These are phyloP conservation scores for Talaromyces wortmannii DNA, from an alignment of 495 filamentous ascomycete species.

Conservation along the genomic window DNA sequence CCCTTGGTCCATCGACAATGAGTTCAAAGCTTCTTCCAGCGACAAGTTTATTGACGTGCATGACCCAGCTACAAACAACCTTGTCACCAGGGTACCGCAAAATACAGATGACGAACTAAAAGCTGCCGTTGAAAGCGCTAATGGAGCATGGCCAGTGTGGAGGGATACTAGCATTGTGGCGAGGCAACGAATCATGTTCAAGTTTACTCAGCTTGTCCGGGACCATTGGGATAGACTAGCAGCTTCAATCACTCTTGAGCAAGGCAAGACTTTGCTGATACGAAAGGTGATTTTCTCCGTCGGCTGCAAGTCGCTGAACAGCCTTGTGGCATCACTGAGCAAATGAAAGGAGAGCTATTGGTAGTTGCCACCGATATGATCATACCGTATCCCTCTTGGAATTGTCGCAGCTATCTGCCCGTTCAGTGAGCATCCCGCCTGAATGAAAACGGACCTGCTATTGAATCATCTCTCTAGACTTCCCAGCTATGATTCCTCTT, in stretches of 20 bases:
- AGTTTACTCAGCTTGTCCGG: conserved; percentile 67
- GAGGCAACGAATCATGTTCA: conserved; percentile 86
- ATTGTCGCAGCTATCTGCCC: conserved; percentile 85
- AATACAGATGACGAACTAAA: conserved; percentile 69
- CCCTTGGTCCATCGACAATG: conserved; percentile 35
- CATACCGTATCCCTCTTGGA: conserved; percentile 73
- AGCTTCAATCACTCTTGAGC: conserved; percentile 82
- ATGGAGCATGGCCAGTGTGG: conserved; percentile 74
- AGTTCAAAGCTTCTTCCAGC: conserved; percentile 72
- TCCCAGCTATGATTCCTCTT: background rate
- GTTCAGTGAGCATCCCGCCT: conserved; percentile 32
- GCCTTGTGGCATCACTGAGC: conserved; percentile 73
- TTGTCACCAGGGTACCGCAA: conserved; percentile 82
- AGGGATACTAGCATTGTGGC: conserved; percentile 61
- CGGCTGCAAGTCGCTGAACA: conserved; percentile 85
- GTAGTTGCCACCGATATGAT: conserved; percentile 87
- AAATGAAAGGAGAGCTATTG: conserved; percentile 76
- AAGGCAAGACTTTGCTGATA: conserved; percentile 89
- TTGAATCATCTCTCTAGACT: background rate
- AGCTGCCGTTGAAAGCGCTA: conserved; percentile 68
- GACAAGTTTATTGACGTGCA: conserved; percentile 82
- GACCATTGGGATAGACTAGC: conserved; percentile 84
- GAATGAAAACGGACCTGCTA: background rate
- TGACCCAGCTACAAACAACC: conserved; percentile 95
- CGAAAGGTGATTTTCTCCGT: conserved; percentile 76